phyloP scores from a whole-genome alignment of 164 flowering plant genomes.

The Hamamelis virginiana region DNA sequence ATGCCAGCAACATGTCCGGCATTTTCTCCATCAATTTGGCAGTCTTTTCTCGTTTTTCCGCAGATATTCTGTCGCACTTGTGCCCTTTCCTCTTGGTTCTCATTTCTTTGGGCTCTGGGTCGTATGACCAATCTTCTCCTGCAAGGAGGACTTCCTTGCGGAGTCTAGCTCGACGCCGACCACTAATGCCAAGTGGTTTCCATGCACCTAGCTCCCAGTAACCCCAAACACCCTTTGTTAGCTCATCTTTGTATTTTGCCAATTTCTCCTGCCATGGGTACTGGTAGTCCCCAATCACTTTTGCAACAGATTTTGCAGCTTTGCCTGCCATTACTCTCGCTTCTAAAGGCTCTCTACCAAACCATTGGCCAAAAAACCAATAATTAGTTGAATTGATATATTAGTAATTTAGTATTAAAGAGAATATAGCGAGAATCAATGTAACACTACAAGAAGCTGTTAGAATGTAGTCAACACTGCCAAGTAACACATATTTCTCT shows the following conservation, averaged over 20 bases:
- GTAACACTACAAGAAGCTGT: too few species aligned
- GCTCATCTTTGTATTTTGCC: conserved; percentile 65
- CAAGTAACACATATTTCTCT: too few species aligned
- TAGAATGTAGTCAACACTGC: too few species aligned
- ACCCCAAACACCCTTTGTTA: conserved; percentile 90
- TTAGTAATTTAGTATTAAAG: too few species aligned
- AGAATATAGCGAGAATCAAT: too few species aligned
- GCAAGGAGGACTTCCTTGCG: conserved; percentile 86
- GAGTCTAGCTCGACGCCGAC: conserved; percentile 74
- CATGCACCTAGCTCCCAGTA: conserved; percentile 92
- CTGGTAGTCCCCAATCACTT: conserved; percentile 58
- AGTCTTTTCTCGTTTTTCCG: conserved; percentile 78
- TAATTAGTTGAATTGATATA: too few species aligned
- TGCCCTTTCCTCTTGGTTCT: conserved; percentile 83
- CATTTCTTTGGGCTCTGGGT: conserved; percentile 85
- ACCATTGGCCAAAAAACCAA: background rate
- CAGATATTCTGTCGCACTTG: conserved; percentile 74
- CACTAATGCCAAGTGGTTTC: conserved; percentile 79
- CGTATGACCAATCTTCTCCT: conserved; percentile 85
- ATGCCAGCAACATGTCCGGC: conserved; percentile 79
- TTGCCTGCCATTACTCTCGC: conserved; percentile 23
- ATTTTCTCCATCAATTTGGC: conserved; percentile 83
- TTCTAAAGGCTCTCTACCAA: background rate
- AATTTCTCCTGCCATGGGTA: conserved; percentile 88
- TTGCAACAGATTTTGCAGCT: conserved; percentile 51